Evolutionary conservation across 192 early-diverging fungal species (phyloP), one percentile per base, ranked within the genome.

Genomic region (Chytriomyces confervae): DNA sequence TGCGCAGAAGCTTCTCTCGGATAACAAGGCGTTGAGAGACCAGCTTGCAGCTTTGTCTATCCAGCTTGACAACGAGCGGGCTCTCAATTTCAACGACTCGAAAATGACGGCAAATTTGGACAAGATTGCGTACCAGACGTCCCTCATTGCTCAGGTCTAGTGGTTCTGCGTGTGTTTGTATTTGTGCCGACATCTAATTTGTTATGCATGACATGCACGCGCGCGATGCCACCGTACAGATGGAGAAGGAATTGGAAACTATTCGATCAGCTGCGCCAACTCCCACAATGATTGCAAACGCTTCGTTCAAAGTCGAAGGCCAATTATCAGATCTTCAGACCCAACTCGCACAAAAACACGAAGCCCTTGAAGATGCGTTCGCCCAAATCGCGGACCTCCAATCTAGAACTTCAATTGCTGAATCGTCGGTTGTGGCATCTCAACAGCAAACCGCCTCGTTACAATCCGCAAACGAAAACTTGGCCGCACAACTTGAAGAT

Each of bases 381-480:
- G 66, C 66, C 69, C 13, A 53, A 7, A 11, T 51, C 50, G n/a
- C 11, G 11, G 69, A 70, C 18, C 49, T 50, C 7, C 23, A 70
- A 24, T 20, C 50, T 23, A 13, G 11, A 47, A 27, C 50, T 13
- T n/a, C 48, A 3, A 16, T 9, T 8, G 10, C 53, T 20, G 49
- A 27, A 9, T 20, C 69, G 3, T 7, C 9, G 7, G 23, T 70
- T 23, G 23, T 29, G n/a, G 29, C 10, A 8, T 23, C 50, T 24
- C 16, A n/a, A 2, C 49, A 16, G 49, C 10, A 20, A 9, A 24
- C 20, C 69, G 50, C 50, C 69, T 50, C 50, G n/a, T 11, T 6
- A 2, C 46, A 24, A n/a, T 8, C 69, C 13, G 50, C 23, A 8
- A 70, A 70, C 69, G 46, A 65, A 29, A 65, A 65, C 63, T 65